Evolutionary conservation across 371 early-diverging fungal species (phyloP).

Genomic region (Chytridium lagenaria): DNA sequence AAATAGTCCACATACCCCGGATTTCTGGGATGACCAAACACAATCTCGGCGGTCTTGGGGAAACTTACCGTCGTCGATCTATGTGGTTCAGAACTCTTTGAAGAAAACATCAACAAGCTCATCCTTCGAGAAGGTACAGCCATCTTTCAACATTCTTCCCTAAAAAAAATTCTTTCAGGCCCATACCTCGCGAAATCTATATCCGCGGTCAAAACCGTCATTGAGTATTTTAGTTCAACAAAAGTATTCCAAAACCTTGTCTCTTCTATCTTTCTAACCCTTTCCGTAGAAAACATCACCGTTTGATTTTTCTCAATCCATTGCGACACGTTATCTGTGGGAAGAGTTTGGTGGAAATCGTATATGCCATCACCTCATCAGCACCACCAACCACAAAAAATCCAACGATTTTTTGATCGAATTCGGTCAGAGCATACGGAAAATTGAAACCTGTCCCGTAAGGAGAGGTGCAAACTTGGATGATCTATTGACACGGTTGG

Average conservation of each 20-base stretch:
- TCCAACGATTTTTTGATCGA: background rate
- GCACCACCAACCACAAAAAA: background rate
- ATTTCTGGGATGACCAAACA: background rate
- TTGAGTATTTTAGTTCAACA: slow-evolving; percentile 18
- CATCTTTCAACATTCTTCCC: background rate
- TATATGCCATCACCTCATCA: background rate
- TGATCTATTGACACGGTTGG: background rate
- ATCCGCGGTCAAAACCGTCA: slow-evolving; percentile 10
- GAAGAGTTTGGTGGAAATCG: slow-evolving; percentile 32
- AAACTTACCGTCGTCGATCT: slow-evolving; percentile 25
- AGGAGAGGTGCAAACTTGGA: background rate
- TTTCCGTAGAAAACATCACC: background rate
- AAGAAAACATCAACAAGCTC: slow-evolving; percentile 21
- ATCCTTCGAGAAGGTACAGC: slow-evolving; percentile 22
- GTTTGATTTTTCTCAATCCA: slow-evolving; percentile 28
- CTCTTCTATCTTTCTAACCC: background rate
- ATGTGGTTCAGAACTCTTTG: slow-evolving; percentile 22
- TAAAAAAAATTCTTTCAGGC: background rate
- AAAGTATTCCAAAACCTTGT: slow-evolving; percentile 9
- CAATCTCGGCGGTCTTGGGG: background rate
- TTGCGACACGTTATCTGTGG: slow-evolving; percentile 11
- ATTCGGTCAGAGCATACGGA: background rate
- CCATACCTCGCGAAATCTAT: slow-evolving; percentile 25
- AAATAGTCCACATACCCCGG: background rate
- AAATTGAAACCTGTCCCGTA: background rate